Base-by-base conservation (phyloP, 1,139 yeast species). In the Suhomyces guaymorum region DNA sequence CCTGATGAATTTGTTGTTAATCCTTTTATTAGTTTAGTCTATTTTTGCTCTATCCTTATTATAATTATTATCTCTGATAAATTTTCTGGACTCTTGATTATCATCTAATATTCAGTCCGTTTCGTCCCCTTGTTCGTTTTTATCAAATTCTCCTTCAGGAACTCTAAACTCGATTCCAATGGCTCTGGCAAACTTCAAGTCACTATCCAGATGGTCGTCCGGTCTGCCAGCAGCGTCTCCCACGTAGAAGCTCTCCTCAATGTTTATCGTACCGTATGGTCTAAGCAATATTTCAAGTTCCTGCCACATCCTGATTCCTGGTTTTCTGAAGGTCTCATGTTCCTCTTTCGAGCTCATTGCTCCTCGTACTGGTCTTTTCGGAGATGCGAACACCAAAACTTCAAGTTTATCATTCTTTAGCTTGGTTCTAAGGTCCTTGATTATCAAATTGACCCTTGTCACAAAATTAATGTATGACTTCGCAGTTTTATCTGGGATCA, bases 161-260 rank as follows among this genome's bases (percentile, higher is more conserved):
- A 78, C 65, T 37, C 61, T 61, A 53, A 87, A 89, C 24, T 51
- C 47, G 2, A 89, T 31, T 0, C 75, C 75, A 1, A 74, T 52
- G 15, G 65, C 70, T 30, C 65, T 49, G 0, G 97, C 96, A 66
- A 90, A 88, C 39, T 43, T 52, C 44, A 58, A 59, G 55, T 90
- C 97, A 35, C 86, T 74, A 49, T 86, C 90, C 69, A 90, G 84
- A 55, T 81, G 82, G 56, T 90, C 97, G 0, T 52, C 56, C 1
- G 56, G 52, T 35, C 97, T 66, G 0, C 97, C 98, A 6, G 97
- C 97, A 0, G 97, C 97, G 63, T 92, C 98, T 4, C 98, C 98
- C n/a, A 90, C 90, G 54, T 62, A 92, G 44, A 82, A 75, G 36
- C 86, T 76, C 17, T 62, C 47, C 1, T 59, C 64, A 27, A 57